phyloP scores from a whole-genome alignment of 2,329 filamentous ascomycete species.

The Botrytis hyacinthi region DNA sequence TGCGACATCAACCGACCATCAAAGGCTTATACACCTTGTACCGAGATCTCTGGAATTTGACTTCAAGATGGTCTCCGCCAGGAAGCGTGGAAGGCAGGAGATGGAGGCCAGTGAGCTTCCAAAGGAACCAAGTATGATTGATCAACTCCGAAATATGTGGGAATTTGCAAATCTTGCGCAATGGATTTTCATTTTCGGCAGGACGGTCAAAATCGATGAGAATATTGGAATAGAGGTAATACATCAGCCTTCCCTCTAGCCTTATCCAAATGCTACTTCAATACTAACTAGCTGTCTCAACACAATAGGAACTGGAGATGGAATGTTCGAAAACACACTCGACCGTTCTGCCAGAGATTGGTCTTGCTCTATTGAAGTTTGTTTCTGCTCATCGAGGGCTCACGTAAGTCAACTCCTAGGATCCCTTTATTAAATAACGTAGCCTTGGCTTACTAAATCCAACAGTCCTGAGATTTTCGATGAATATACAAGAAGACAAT shows the following conservation, averaged over 20 bases:
- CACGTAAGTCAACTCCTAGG: constrained; percentile 61
- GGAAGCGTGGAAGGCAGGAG: constrained; percentile 50
- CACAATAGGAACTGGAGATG: constrained; percentile 73
- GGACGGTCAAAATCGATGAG: constrained; percentile 84
- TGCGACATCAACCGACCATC: constrained; percentile 17
- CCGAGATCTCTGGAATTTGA: constrained; percentile 13
- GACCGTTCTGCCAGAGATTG: constrained; percentile 73
- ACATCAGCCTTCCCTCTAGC: constrained; percentile 23
- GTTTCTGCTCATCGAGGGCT: constrained; percentile 91
- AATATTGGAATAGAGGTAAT: constrained; percentile 85
- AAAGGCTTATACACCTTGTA: constrained; percentile 5
- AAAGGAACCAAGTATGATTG: constrained; percentile 47
- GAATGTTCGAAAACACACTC: constrained; percentile 84
- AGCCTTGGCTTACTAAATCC: constrained; percentile 27
- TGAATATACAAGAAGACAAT: constrained; percentile 89
- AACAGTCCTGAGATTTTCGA: constrained; percentile 81
- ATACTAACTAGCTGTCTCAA: constrained; percentile 21
- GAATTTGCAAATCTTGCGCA: constrained; percentile 93
- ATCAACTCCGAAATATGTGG: constrained; percentile 84
- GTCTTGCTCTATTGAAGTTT: constrained; percentile 83
- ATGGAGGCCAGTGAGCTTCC: constrained; percentile 39
- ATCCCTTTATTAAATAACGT: background rate
- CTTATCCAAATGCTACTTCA: background rate
- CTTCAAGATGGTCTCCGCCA: constrained; percentile 45
- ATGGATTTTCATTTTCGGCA: constrained; percentile 89